Evolutionary conservation across 257 asterid species (phyloP).

Genomic region (Nicotiana knightiana): DNA sequence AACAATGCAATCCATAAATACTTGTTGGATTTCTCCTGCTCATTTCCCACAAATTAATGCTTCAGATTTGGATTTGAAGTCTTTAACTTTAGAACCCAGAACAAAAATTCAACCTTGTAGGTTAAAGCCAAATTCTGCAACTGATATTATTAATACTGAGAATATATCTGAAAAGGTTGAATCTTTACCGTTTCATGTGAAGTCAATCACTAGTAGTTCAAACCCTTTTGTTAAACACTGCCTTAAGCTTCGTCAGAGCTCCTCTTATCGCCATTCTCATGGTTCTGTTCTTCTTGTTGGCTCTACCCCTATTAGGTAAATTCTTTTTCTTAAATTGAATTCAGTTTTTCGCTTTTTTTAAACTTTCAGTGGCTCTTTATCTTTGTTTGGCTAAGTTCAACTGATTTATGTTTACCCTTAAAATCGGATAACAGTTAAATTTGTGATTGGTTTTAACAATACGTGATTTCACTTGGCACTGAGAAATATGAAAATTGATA

Average conservation of each 20-base stretch:
- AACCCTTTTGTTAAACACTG: constrained; percentile 93
- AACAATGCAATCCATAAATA: constrained; percentile 40
- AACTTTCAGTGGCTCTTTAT: background rate
- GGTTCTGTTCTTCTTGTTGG: constrained; percentile 80
- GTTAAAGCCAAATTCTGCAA: constrained; percentile 14
- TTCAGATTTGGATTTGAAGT: background rate
- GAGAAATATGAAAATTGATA: too few relatives aligned
- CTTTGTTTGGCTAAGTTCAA: background rate
- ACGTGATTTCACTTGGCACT: too few relatives aligned
- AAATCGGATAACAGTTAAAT: too few relatives aligned
- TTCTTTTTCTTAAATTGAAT: background rate
- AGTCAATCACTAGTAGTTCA: constrained; percentile 69
- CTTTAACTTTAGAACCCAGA: background rate
- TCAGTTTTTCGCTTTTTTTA: background rate
- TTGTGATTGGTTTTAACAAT: too few relatives aligned
- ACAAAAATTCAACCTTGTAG: constrained; percentile 4
- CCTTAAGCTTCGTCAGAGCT: constrained; percentile 73
- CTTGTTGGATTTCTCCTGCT: constrained; percentile 17
- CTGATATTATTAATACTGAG: background rate
- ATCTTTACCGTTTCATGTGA: constrained; percentile 44
- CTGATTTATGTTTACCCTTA: background rate
- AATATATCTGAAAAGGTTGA: constrained; percentile 13
- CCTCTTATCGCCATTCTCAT: constrained; percentile 74
- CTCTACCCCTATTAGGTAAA: constrained; percentile 68
- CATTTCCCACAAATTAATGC: constrained; percentile 12